These are phyloP conservation scores for Xylariales sp. DNA, from an alignment of 2,329 filamentous ascomycete species.

Conservation along the genomic window DNA sequence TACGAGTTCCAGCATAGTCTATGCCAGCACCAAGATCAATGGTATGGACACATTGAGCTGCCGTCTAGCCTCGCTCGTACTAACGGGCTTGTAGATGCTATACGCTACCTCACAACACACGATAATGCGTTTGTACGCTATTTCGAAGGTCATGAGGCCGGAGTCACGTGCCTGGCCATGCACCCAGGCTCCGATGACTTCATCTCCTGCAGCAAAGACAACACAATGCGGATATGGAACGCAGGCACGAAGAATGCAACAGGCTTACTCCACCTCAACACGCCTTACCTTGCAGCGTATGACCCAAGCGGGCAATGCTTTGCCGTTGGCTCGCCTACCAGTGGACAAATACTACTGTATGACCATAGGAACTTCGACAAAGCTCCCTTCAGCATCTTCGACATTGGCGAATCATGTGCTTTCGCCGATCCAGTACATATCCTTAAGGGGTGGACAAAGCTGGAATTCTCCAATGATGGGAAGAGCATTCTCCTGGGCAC, in stretches of 20 bases:
- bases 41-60: constrained; percentile 40
- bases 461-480: constrained; percentile 96
- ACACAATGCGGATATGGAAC: constrained; percentile 90
- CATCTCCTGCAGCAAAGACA: constrained; percentile 84
- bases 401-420: constrained; percentile 58
- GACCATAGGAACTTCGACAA: constrained; percentile 93
- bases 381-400: constrained; percentile 80
- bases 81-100: constrained; percentile 55
- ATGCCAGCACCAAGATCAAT: constrained; percentile 93
- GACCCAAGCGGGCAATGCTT: constrained; percentile 92
- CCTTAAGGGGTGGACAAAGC: constrained; percentile 74
- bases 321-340: constrained; percentile 77
- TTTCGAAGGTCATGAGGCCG: constrained; percentile 82
- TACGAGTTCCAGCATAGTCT: constrained; percentile 84
- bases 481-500: constrained; percentile 82
- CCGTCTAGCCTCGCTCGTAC: background rate
- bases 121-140: constrained; percentile 97
- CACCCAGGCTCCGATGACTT: constrained; percentile 88
- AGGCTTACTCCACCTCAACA: constrained; percentile 74
- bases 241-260: constrained; percentile 73
- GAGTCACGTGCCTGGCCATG: constrained; percentile 78
- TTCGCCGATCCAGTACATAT: constrained; percentile 51
- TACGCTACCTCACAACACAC: constrained; percentile 82
- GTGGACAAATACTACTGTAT: constrained; percentile 80
- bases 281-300: constrained; percentile 79